Conservation (phyloP, 176 grass and related monocot species). For the Tillandsia fasciculata region DNA sequence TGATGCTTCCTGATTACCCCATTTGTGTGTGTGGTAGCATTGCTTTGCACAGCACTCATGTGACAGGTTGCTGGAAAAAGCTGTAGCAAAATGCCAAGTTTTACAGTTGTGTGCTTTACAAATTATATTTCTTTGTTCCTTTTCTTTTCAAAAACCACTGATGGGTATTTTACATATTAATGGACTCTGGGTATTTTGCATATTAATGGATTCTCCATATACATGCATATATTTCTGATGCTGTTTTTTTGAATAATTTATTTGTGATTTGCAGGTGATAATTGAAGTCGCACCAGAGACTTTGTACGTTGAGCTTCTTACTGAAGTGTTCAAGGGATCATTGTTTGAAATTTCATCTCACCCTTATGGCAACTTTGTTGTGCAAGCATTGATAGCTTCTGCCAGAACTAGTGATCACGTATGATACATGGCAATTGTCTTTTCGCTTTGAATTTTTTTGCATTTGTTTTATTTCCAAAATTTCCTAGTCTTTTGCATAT, state of each 20-base stretch:
- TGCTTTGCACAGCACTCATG: no score
- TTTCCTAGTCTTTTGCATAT: background rate
- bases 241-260: background rate
- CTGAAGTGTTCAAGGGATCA: constrained; percentile 46
- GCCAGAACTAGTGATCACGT: constrained; percentile 75
- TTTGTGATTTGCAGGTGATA: constrained; percentile 51
- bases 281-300: constrained; percentile 79
- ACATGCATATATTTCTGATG: background rate
- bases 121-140: no score
- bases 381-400: constrained; percentile 86
- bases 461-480: constrained; percentile 9
- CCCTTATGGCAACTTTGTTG: constrained; percentile 82
- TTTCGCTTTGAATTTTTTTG: background rate
- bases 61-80: background rate
- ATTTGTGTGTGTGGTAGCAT: no score
- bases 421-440: constrained; percentile 15
- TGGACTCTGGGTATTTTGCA: background rate
- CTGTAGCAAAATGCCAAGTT: no score
- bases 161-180: background rate
- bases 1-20: no score
- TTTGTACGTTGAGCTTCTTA: constrained; percentile 51
- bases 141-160: no score
- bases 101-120: no score
- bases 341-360: constrained; percentile 85
- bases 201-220: background rate